Percentiles rank a stretch among this genome's conserved stretches.
Conservation (phyloP, 1,284 basidiomycete species). For the Ganoderma leucocontextum region DNA sequence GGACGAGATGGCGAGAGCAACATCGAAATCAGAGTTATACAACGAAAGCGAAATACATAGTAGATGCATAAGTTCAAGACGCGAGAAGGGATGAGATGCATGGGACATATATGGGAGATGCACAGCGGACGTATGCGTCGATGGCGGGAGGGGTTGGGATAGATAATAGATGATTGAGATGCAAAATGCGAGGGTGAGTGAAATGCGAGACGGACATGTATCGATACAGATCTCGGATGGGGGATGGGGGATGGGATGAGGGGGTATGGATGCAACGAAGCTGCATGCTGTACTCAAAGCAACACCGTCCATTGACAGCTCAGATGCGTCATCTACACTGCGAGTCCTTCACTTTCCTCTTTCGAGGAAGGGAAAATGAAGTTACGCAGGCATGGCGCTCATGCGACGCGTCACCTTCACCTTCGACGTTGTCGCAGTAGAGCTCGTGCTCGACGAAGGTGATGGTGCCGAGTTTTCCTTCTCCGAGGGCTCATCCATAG, state of each 20-base stretch:
- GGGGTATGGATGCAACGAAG: constrained; percentile 18
- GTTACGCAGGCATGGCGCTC: constrained; percentile 34
- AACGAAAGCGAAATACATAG: constrained; percentile 36
- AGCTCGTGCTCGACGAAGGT: constrained; percentile 25
- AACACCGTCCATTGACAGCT: constrained; percentile 21
- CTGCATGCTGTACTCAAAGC: constrained; percentile 23
- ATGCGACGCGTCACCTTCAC: constrained; percentile 29
- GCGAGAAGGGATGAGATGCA: constrained; percentile 13
- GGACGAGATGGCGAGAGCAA: constrained; percentile 14
- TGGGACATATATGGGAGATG: background rate
- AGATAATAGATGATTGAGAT: constrained; percentile 19
- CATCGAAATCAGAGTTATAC: constrained; percentile 34
- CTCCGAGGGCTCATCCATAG: constrained; percentile 51
- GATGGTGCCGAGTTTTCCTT: constrained; percentile 48
- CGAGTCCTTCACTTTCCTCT: background rate
- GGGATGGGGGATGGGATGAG: constrained; percentile 18
- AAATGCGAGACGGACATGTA: constrained; percentile 29
- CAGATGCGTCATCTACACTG: background rate
- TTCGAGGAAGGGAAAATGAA: background rate
- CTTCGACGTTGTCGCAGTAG: constrained; percentile 13
- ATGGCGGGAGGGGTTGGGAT: background rate
- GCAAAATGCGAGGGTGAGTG: constrained; percentile 24
- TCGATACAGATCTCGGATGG: constrained; percentile 25
- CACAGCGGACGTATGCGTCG: background rate
- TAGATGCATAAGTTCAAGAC: constrained; percentile 37